Base-by-base conservation (phyloP, 108 stramenopile species). In the Fistulifera pelliculosa region DNA sequence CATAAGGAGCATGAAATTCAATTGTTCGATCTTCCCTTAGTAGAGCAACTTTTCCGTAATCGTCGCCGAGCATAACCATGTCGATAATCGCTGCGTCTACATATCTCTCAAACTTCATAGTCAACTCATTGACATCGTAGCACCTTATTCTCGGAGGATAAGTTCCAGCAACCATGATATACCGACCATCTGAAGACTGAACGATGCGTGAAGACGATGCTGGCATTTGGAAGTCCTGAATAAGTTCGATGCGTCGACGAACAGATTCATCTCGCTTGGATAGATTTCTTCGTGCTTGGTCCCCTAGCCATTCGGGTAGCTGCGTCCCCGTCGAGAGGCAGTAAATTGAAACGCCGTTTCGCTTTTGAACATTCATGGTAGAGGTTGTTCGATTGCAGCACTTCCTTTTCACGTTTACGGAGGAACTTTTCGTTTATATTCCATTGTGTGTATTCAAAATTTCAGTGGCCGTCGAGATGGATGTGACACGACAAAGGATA, bases 211-310 rank as follows among this genome's bases (percentile, higher is more conserved):
- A 74, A 0, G 89, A 76, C 27, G 92, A 79, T 16, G 86, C 71
- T 12, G 94, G 90, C 80, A 99, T 96, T 52, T 94, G 87, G 55
- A 99, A 96, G 60, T 99, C 99, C 72, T 99, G 98, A 38, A 99
- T 76, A 1, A 99, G 75, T 48, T 98, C 96, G 56, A 99, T 89
- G 6, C 99, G 77, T 23, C 89, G 85, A 6, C 95, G 70, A 56
- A 91, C 90, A 24, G 81, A 68, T 24, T 94, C 88, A 47, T 98
- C 95, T 0, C 79, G 70, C 61, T 95, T 94, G 25, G 89, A 62
- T 5, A 96, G 64, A 58, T 94, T 90, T 17, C 96, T 79, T 41
- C 87, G 73, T 27, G 97, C 80, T 63, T 87, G 70, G 26, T 98
- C 94, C 24, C 87, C 85, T 25, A 99, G 90, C 96, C 96, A 99